Evolutionary conservation across 148 eudicot genomes (phyloP).

Genomic region (Silene uniflora): DNA sequence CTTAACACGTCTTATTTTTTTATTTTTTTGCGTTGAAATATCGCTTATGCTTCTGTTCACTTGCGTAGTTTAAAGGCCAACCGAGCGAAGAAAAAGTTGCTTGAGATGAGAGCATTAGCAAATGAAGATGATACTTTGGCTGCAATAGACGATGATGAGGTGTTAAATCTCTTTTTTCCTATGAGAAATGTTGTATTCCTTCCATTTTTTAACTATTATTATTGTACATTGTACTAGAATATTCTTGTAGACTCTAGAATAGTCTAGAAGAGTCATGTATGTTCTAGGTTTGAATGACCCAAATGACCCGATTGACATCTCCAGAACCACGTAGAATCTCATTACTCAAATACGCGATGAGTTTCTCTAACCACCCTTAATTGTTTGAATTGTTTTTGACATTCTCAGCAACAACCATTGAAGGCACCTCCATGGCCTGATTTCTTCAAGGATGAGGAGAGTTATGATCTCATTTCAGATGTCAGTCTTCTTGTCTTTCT

Average conservation of each 20-base stretch:
- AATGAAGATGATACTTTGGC: slow-evolving; percentile 66
- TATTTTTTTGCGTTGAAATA: background rate
- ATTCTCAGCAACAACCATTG: slow-evolving; percentile 43
- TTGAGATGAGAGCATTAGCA: slow-evolving; percentile 44
- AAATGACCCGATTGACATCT: background rate
- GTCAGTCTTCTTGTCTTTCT: slow-evolving; percentile 38
- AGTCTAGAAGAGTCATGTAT: too few relatives aligned
- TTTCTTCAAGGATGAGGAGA: slow-evolving; percentile 72
- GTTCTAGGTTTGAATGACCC: too few relatives aligned
- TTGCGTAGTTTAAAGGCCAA: slow-evolving; percentile 52
- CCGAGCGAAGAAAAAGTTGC: slow-evolving; percentile 56
- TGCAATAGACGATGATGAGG: slow-evolving; percentile 78
- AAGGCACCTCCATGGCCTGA: slow-evolving; percentile 72
- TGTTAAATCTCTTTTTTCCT: slow-evolving; percentile 1
- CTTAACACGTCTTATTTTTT: background rate
- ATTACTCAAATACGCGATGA: background rate
- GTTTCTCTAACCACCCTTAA: background rate
- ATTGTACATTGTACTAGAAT: too few relatives aligned
- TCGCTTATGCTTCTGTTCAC: slow-evolving; percentile 10
- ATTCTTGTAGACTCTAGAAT: too few relatives aligned
- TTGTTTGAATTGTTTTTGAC: slow-evolving; percentile 13
- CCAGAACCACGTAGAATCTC: background rate
- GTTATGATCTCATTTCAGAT: slow-evolving; percentile 62
- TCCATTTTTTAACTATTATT: background rate
- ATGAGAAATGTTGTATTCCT: background rate